Percentiles rank a stretch among this genome's conserved stretches.
phyloP scores from a whole-genome alignment of 192 early-diverging fungal genomes.

The Pecoramyces ruminantium region DNA sequence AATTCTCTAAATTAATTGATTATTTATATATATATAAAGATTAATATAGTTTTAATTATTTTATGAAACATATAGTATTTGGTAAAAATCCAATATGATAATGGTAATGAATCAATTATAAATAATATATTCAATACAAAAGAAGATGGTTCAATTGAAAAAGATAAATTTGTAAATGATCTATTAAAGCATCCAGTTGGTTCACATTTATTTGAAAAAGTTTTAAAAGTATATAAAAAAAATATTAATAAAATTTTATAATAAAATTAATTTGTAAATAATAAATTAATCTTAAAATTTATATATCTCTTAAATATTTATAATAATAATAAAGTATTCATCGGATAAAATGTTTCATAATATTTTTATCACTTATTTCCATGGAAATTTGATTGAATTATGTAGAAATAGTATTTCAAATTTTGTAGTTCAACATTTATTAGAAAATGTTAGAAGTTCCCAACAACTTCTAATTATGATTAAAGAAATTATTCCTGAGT shows the following conservation, averaged over 20 bases:
- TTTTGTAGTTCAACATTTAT: conserved; percentile 68
- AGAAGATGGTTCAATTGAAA: conserved; percentile 9
- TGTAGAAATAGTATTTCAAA: conserved; percentile 55
- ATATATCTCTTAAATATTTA: no score
- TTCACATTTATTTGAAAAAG: conserved; percentile 61
- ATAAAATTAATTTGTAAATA: no score
- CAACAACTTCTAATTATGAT: conserved; percentile 47
- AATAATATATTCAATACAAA: not conserved
- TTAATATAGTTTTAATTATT: conserved; percentile 6
- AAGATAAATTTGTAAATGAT: conserved; percentile 23
- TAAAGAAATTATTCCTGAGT: conserved; percentile 29
- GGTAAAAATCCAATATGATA: conserved; percentile 3
- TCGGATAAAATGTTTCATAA: conserved; percentile 24
- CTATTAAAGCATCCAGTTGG: conserved; percentile 54
- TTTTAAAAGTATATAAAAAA: conserved; percentile 37
- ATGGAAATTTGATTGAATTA: conserved; percentile 34
- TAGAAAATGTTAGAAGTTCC: conserved; percentile 36
- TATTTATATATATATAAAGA: no score
- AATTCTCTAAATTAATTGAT: no score
- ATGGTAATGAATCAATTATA: conserved; percentile 12
- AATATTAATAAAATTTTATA: no score
- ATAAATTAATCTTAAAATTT: no score
- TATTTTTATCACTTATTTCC: conserved; percentile 48
- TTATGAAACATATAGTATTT: not conserved
- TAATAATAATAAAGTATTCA: not conserved